Evolutionary conservation across 768 basidiomycete species (phyloP), one percentile per base, ranked within the genome.

Genomic region (Suillus subluteus): DNA sequence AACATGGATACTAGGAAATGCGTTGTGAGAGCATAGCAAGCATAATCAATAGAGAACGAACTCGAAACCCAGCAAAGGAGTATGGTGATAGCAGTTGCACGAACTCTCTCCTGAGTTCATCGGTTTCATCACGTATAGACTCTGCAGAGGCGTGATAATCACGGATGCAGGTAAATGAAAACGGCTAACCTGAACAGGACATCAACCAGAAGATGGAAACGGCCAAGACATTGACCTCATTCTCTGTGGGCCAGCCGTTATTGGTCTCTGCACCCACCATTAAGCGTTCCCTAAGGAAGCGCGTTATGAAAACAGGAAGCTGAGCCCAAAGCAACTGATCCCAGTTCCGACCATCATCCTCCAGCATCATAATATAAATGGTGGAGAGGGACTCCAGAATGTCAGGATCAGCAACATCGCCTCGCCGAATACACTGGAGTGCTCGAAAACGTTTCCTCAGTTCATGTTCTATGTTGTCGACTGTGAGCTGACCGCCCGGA

Each of bases 321-420:
- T 78, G 79, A 6, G 84, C 83, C 72, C 80, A 79, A 58, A 79
- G 71, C 16, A 87, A 77, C 66, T 84, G 86, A 61, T 78, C 78
- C 46, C 79, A 70, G 71, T 87, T 88, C 67, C 79, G 82, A 58
- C 79, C 81, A 63, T 82, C 83, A 35, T 86, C 82, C 67, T 89
- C 87, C 40, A 87, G 81, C 50, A 88, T 76, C 86, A 90, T 88
- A 43, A 84, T 72, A 71, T 85, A 88, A 62, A 85, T 81, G 0
- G 81, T 81, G 78, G 85, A 85, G 38, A 90, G 73, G 13, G 82
- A 82, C 65, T 85, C 81, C 0, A 75, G 78, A 11, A 86, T 72
- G 18, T 69, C 64, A 37, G 80, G 74, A 66, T 80, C 71, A 68
- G 81, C 74, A 37, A 83, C 64, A 3, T 75, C 72, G 4, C 76